Percentiles rank a stretch among this genome's conserved stretches.
Conservation (phyloP, 345 rosid species). For the Salix brachista region DNA sequence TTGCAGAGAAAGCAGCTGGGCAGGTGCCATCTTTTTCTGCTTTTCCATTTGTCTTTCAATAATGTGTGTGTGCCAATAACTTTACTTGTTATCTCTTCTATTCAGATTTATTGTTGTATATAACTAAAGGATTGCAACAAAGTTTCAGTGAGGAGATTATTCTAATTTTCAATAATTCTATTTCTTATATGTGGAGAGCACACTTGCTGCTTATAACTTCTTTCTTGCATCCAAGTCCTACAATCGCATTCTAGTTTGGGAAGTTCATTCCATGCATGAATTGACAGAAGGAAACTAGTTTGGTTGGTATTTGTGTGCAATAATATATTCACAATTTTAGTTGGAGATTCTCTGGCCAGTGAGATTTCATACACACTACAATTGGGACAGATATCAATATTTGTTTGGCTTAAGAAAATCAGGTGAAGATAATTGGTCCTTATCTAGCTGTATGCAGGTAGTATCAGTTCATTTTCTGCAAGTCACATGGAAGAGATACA, state of each 20-base stretch:
- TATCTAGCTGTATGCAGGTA: background rate
- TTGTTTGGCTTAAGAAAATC: background rate
- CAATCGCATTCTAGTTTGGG: too few relatives aligned
- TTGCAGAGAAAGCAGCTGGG: slow-evolving; percentile 77
- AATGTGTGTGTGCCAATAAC: too few relatives aligned
- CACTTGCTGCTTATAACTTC: too few relatives aligned
- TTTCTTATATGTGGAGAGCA: too few relatives aligned
- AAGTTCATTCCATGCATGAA: background rate
- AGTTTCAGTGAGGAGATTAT: too few relatives aligned
- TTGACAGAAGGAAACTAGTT: background rate
- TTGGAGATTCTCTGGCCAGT: too few relatives aligned
- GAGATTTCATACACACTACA: background rate
- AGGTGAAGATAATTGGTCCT: background rate
- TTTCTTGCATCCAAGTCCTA: too few relatives aligned
- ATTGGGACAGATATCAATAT: background rate
- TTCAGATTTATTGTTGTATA: too few relatives aligned
- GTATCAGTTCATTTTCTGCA: background rate
- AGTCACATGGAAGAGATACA: background rate
- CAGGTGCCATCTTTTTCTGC: slow-evolving; percentile 48
- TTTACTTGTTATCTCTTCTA: too few relatives aligned
- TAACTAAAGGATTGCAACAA: too few relatives aligned
- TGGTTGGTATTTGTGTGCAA: background rate
- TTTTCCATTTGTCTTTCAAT: background rate
- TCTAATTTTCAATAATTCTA: too few relatives aligned
- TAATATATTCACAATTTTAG: too few relatives aligned